These are phyloP conservation scores for Ogataea minuta DNA, from an alignment of 805 yeast species.

Conservation along the genomic window DNA sequence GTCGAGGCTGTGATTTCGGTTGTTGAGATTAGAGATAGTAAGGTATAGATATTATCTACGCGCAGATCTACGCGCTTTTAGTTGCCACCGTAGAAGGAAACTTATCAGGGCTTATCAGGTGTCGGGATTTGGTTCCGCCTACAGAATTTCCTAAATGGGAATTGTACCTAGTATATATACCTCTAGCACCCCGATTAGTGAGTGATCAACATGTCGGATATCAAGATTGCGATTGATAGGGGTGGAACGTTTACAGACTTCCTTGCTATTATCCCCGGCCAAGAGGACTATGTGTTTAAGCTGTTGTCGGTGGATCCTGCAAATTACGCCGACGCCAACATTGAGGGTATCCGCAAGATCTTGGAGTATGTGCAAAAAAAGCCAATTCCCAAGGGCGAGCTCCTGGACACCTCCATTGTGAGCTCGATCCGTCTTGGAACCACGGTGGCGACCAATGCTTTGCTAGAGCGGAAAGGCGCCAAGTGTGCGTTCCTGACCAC, in stretches of 20 bases:
- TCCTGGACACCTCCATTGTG: slow-evolving; percentile 20
- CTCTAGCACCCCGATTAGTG: background rate
- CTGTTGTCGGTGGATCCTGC: slow-evolving; percentile 24
- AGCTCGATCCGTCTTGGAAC: slow-evolving; percentile 29
- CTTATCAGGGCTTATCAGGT: slow-evolving; percentile 1
- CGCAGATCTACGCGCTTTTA: slow-evolving; percentile 1
- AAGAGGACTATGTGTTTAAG: slow-evolving; percentile 10
- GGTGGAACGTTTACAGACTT: slow-evolving; percentile 40
- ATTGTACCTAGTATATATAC: too few relatives aligned
- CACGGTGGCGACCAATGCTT: slow-evolving; percentile 30
- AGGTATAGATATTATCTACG: background rate
- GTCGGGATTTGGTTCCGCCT: background rate
- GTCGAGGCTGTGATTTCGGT: slow-evolving; percentile 10
- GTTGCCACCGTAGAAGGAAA: background rate
- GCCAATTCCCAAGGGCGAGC: slow-evolving; percentile 20
- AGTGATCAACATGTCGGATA: slow-evolving; percentile 2
- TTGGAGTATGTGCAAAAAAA: slow-evolving; percentile 19
- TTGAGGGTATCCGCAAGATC: slow-evolving; percentile 28
- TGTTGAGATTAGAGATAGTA: slow-evolving; percentile 1
- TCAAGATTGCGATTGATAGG: slow-evolving; percentile 20
- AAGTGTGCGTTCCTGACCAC: slow-evolving; percentile 28
- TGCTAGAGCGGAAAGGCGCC: slow-evolving; percentile 26
- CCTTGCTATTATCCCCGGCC: slow-evolving; percentile 11
- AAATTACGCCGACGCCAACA: slow-evolving; percentile 29
- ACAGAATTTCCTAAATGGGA: background rate